These are phyloP conservation scores for Phaeosphaeria sp. DNA, from an alignment of 2,329 filamentous ascomycete species.

Conservation along the genomic window DNA sequence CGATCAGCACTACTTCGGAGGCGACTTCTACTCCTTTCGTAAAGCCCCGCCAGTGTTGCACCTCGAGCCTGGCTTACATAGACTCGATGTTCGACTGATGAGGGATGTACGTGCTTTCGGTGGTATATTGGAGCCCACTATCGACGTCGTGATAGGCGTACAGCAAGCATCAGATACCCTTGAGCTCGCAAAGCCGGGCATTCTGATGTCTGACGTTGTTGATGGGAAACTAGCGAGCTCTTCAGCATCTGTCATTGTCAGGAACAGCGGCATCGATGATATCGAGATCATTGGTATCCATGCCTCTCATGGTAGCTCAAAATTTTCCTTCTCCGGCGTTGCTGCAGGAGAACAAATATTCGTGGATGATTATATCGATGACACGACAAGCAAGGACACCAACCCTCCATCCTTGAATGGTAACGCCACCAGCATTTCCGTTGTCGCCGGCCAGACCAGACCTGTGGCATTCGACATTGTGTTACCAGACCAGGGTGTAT, in stretches of 20 bases:
- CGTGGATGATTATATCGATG: constrained; percentile 13
- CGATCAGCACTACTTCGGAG: constrained; percentile 61
- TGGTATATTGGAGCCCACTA: constrained; percentile 55
- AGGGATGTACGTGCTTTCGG: constrained; percentile 66
- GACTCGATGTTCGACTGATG: constrained; percentile 60
- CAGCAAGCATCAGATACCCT: constrained; percentile 31
- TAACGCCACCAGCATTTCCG: constrained; percentile 12
- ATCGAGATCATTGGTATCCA: constrained; percentile 45
- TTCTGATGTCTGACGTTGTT: constrained; percentile 61
- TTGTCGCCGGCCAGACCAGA: constrained; percentile 51
- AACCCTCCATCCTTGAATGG: neutral
- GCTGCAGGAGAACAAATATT: constrained; percentile 15
- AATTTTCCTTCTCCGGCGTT: constrained; percentile 8
- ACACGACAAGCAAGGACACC: constrained; percentile 20
- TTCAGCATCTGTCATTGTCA: constrained; percentile 57
- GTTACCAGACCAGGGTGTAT: constrained; percentile 25
- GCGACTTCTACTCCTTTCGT: constrained; percentile 62
- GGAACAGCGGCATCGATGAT: constrained; percentile 52
- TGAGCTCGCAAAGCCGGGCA: constrained; percentile 41
- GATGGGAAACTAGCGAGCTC: constrained; percentile 55
- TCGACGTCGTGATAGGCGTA: constrained; percentile 49
- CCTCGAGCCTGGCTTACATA: constrained; percentile 58
- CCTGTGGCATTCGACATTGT: constrained; percentile 49
- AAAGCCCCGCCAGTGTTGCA: constrained; percentile 59
- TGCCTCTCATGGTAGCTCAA: constrained; percentile 24